A percentile compares a stretch with the other conserved stretches of the same genome.
Conservation (phyloP, 2,329 filamentous ascomycete species). For the Rhinocladiella similis region DNA sequence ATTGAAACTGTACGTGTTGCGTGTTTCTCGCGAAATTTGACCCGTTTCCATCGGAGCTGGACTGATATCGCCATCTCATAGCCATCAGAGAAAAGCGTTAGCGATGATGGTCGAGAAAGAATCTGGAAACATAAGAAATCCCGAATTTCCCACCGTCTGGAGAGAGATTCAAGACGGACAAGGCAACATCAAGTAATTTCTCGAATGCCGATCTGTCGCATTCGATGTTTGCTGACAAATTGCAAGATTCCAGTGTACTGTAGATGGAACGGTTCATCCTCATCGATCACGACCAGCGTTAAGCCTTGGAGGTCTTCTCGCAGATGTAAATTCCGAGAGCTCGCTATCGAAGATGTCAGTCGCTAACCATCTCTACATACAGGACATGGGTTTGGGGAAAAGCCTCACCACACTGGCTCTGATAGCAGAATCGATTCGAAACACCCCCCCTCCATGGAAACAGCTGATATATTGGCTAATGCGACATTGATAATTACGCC, state of each 20-base stretch:
- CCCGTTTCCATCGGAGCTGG: neutral
- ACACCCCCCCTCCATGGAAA: too few relatives aligned
- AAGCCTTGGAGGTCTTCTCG: conserved; percentile 2
- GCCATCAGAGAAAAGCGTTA: conserved; percentile 33
- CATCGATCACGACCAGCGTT: conserved; percentile 1
- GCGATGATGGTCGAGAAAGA: conserved; percentile 37
- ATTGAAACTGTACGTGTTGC: too few relatives aligned
- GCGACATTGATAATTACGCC: conserved; percentile 31
- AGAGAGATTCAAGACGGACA: neutral
- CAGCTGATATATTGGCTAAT: conserved; percentile 1
- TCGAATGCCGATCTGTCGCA: neutral
- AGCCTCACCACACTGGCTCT: conserved; percentile 34
- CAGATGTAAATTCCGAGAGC: neutral
- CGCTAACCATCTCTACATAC: conserved; percentile 5
- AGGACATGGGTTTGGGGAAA: conserved; percentile 42
- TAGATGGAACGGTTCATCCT: neutral
- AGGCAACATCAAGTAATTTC: neutral
- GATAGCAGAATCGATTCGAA: conserved; percentile 25
- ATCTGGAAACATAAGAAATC: conserved; percentile 16
- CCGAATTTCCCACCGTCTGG: conserved; percentile 31
- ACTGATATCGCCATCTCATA: conserved; percentile 11
- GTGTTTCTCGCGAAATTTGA: neutral
- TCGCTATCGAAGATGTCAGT: neutral
- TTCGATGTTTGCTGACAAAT: too few relatives aligned
- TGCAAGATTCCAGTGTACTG: neutral